These are phyloP conservation scores for Diplodia seriata DNA, from an alignment of 2,329 filamentous ascomycete species.

Conservation along the genomic window DNA sequence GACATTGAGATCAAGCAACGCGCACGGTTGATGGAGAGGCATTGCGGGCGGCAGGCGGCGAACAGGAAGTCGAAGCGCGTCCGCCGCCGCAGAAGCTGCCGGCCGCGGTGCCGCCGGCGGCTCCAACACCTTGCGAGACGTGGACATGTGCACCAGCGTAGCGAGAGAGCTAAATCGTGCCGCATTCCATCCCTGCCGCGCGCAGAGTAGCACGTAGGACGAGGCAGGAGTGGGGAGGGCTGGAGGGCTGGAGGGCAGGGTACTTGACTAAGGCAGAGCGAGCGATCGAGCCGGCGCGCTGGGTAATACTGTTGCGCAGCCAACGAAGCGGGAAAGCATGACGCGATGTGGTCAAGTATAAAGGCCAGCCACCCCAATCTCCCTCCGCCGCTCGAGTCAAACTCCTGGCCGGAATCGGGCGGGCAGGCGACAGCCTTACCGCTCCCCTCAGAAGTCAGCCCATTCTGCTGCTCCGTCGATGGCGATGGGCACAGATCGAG, in stretches of 20 bases:
- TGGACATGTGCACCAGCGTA: neutral
- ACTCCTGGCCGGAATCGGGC: slow-evolving; percentile 1
- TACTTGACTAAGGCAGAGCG: slow-evolving; percentile 12
- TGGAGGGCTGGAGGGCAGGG: neutral
- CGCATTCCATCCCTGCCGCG: too few species aligned
- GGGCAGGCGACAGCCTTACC: slow-evolving; percentile 12
- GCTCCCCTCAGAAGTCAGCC: slow-evolving; percentile 3
- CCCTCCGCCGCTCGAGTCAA: slow-evolving; percentile 6
- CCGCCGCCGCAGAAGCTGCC: slow-evolving; percentile 17
- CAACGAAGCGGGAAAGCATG: neutral
- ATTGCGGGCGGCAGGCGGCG: neutral
- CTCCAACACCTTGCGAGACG: neutral
- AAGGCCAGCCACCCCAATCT: neutral
- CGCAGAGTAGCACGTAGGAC: neutral
- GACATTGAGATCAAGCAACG: slow-evolving; percentile 7
- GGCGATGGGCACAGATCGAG: slow-evolving; percentile 2
- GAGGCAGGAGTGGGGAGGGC: slow-evolving; percentile 8
- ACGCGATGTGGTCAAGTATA: neutral
- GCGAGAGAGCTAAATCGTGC: too few species aligned
- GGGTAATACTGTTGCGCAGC: too few species aligned
- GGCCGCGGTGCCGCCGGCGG: slow-evolving; percentile 22
- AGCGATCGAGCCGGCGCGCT: too few species aligned
- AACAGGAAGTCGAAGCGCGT: slow-evolving; percentile 23
- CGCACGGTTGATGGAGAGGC: neutral
- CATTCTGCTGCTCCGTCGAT: neutral